These are phyloP conservation scores for Rhododendron griersonianum DNA, from an alignment of 148 eudicot genomes.

Conservation along the genomic window DNA sequence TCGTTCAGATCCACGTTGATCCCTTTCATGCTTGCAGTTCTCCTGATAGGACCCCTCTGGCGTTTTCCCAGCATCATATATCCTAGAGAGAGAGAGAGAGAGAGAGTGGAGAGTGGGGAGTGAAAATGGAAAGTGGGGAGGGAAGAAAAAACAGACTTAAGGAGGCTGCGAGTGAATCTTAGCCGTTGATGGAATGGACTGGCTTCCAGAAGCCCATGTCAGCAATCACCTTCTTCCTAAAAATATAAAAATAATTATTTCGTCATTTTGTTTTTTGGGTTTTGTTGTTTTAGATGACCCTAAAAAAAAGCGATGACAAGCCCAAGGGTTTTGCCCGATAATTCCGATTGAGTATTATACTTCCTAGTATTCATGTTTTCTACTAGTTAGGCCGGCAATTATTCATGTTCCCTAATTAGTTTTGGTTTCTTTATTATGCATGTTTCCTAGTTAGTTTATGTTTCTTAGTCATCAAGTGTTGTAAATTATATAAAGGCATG, in stretches of 20 bases:
- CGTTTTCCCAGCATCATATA: conserved; percentile 24
- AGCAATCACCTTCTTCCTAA: conserved; percentile 2
- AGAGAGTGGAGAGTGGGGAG: neutral
- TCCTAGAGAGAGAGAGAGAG: neutral
- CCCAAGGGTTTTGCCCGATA: neutral
- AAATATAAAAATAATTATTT: neutral
- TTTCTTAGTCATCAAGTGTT: too few relatives aligned
- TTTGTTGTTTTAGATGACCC: neutral
- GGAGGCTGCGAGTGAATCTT: conserved; percentile 4
- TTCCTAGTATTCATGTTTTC: too few relatives aligned
- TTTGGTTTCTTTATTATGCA: too few relatives aligned
- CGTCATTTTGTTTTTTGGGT: neutral
- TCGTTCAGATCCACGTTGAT: conserved; percentile 9
- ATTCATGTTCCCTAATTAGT: too few relatives aligned
- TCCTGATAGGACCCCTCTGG: conserved; percentile 20
- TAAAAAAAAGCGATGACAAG: neutral
- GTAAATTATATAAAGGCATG: too few relatives aligned
- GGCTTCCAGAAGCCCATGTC: conserved; percentile 5
- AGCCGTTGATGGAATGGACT: conserved; percentile 14
- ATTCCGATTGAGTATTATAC: too few relatives aligned
- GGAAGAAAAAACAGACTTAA: conserved; percentile 8
- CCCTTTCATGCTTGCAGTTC: conserved; percentile 31
- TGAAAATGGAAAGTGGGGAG: conserved; percentile 15
- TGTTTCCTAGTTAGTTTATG: too few relatives aligned
- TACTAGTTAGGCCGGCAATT: too few relatives aligned